Evolutionary conservation across 1,284 basidiomycete species (phyloP).

Genomic region (Tremellales sp.): DNA sequence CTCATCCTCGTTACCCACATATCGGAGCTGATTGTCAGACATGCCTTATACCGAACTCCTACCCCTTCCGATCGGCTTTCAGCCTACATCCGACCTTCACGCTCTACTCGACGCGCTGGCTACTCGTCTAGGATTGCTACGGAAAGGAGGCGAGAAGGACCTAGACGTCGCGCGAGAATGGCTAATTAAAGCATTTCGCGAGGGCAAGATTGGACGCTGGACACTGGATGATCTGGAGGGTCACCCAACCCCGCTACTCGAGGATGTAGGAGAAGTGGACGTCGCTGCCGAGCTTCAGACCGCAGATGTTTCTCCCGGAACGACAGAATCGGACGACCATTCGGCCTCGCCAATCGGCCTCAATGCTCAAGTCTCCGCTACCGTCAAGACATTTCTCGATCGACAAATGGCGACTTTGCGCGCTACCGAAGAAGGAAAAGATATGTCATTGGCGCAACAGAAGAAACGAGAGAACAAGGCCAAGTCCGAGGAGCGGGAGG

Average conservation of each 20-base stretch:
- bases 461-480: slow-evolving; percentile 13
- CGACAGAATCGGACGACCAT: slow-evolving; percentile 3
- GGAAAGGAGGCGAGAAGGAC: slow-evolving; percentile 69
- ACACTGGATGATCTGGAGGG: slow-evolving; percentile 51
- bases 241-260: not conserved
- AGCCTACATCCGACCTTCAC: slow-evolving; percentile 59
- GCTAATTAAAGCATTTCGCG: slow-evolving; percentile 80
- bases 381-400: not conserved
- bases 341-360: not conserved
- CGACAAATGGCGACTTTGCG: not conserved
- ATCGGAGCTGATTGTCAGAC: slow-evolving; percentile 15
- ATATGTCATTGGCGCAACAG: slow-evolving; percentile 10
- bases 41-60: slow-evolving; percentile 61
- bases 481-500: slow-evolving; percentile 13
- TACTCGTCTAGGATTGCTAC: slow-evolving; percentile 69
- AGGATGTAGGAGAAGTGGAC: not conserved
- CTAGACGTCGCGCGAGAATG: slow-evolving; percentile 66
- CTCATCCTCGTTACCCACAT: not conserved
- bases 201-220: slow-evolving; percentile 56
- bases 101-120: slow-evolving; percentile 69
- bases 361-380: not conserved
- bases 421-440: not conserved
- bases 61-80: slow-evolving; percentile 48
- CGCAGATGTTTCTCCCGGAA: not conserved
- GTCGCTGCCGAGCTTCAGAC: not conserved